Evolutionary conservation across 108 stramenopile species (phyloP), one percentile per base, ranked within the genome.

Genomic region (Discostella stelligeroides): DNA sequence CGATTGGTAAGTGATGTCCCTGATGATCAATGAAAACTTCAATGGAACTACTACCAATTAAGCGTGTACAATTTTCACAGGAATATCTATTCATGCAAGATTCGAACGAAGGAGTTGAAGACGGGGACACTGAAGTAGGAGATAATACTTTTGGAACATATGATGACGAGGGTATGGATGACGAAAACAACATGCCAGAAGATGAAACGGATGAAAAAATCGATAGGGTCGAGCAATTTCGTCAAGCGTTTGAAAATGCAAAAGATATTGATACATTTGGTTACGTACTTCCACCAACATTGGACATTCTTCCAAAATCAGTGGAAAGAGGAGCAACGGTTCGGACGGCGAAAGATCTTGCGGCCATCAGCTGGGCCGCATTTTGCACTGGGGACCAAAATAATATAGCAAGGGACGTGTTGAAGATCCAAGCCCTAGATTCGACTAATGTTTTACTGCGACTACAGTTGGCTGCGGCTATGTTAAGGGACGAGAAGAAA

Each of bases 291-390:
- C 62, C 38, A 39, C 24, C 46, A 25, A 34, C 68, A 4, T 42
- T 38, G 2, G 67, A 68, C 21, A 63, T 37, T 43, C 58, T 28
- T 18, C 60, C 72, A 15, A 40, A 62, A 25, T 10, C 30, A 49
- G 28, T 47, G 23, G 7, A 18, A 24, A 2, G 42, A 24, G 20
- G 39, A 57, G 7, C 29, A 57, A 38, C 28, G 30, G 58, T 75
- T 27, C 81, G 83, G 46, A 63, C 86, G 2, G 74, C 81, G 5
- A 84, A 86, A 76, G 88, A 93, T 62, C 74, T 93, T 9, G 82
- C 86, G 34, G 89, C 92, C 10, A 63, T 90, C 17, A 86, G 86
- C 64, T 93, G 92, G 92, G 89, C 88, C n/a, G 83, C 84, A 49
- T 89, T 89, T 71, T 87, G 84, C 40, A 88, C 85, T 1, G 65